Evolutionary conservation across 2,329 filamentous ascomycete species (phyloP).

Genomic region (Ilyonectria mors-panacis): DNA sequence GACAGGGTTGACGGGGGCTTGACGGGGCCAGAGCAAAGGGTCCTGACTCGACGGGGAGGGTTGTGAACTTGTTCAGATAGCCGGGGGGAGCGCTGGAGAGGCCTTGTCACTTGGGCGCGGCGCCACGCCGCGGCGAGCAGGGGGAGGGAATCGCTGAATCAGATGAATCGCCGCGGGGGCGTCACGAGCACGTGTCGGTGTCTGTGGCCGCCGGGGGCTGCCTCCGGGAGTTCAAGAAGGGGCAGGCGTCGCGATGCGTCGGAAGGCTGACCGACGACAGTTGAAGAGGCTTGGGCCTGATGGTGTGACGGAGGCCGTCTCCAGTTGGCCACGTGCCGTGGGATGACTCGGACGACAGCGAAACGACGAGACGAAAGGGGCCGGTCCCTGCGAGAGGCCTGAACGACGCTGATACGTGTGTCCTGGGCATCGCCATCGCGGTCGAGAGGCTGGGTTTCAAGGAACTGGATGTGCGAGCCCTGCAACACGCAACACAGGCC

Average conservation of each 20-base stretch:
- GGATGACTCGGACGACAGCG: conserved; percentile 12
- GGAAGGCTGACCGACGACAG: conserved; percentile 28
- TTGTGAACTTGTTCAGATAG: conserved; percentile 21
- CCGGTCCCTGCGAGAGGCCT: background rate
- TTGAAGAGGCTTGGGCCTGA: conserved; percentile 2
- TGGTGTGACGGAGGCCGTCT: conserved; percentile 24
- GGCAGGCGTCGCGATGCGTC: conserved; percentile 22
- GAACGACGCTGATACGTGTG: background rate
- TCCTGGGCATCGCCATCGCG: conserved; percentile 1
- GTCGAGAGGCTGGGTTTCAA: conserved; percentile 23
- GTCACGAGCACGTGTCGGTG: conserved; percentile 41
- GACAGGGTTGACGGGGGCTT: conserved; percentile 8
- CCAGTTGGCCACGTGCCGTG: conserved; percentile 2
- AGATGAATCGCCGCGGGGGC: conserved; percentile 38
- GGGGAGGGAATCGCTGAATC: conserved; percentile 13
- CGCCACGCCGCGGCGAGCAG: conserved; percentile 7
- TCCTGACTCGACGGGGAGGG: conserved; percentile 35
- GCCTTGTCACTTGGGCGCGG: conserved; percentile 31
- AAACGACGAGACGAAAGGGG: background rate
- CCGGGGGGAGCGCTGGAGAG: conserved; percentile 12
- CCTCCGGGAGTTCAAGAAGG: conserved; percentile 12
- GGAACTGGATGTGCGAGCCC: conserved; percentile 9
- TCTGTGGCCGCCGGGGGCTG: conserved; percentile 32
- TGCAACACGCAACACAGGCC: conserved; percentile 2
- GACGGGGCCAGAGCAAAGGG: conserved; percentile 6